Conservation (phyloP, 306 rosid species). For the Sesbania bispinosa region DNA sequence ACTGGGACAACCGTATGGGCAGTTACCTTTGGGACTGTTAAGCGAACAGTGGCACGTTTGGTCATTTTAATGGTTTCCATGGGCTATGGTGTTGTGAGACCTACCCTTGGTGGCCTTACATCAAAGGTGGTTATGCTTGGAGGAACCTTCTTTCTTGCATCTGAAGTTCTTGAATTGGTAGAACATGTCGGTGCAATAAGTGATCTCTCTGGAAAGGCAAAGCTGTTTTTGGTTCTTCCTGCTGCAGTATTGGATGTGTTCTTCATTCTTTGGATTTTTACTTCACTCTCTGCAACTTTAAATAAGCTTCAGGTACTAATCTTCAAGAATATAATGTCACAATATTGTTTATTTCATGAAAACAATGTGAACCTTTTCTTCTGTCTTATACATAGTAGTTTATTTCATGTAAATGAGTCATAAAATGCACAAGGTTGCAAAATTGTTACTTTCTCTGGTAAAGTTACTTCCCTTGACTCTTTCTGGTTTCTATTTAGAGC, state of each 20-base stretch:
- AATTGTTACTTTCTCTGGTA: neutral
- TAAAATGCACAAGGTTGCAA: neutral
- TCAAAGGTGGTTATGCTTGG: slow-evolving; percentile 91
- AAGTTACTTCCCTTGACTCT: neutral
- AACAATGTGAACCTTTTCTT: slow-evolving; percentile 3
- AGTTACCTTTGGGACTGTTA: slow-evolving; percentile 78
- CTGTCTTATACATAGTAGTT: neutral
- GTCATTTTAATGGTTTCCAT: slow-evolving; percentile 81
- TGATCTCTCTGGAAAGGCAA: slow-evolving; percentile 95
- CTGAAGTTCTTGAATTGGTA: slow-evolving; percentile 90
- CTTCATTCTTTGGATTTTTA: slow-evolving; percentile 97
- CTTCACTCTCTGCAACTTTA: slow-evolving; percentile 88
- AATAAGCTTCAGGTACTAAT: slow-evolving; percentile 93
- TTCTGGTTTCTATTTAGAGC: neutral
- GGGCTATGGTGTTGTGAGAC: slow-evolving; percentile 98
- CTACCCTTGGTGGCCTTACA: slow-evolving; percentile 94
- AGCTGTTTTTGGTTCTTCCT: slow-evolving; percentile 87
- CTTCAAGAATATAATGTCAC: neutral
- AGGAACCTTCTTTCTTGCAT: slow-evolving; percentile 84
- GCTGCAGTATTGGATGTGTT: slow-evolving; percentile 90
- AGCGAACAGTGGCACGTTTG: slow-evolving; percentile 79
- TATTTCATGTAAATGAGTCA: neutral
- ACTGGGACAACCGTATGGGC: slow-evolving; percentile 94
- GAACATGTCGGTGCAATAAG: slow-evolving; percentile 96
- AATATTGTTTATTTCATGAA: slow-evolving; percentile 18